Conservation (phyloP, 2,329 filamentous ascomycete genomes). For the Nannizziopsis barbatae region DNA sequence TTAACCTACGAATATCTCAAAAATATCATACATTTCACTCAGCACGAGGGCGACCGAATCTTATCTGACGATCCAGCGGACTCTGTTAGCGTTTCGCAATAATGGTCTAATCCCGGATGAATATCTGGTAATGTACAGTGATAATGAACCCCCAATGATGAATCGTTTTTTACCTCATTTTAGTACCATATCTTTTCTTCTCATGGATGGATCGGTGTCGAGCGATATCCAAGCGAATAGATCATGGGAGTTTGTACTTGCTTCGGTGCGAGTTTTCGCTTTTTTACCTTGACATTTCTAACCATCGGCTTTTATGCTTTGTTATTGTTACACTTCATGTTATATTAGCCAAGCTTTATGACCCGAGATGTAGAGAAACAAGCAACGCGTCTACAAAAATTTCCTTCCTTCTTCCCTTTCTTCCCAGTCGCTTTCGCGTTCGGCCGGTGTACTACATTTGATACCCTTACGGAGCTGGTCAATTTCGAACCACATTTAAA, state of each 20-base stretch:
- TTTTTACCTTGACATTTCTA: background rate
- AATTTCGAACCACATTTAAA: too few relatives aligned
- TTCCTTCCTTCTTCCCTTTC: background rate
- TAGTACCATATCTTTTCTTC: background rate
- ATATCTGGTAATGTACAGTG: slow-evolving; percentile 5
- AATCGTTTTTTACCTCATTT: background rate
- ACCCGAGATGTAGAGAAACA: slow-evolving; percentile 1
- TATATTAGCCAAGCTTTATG: background rate
- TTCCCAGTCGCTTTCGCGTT: background rate
- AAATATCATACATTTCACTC: slow-evolving; percentile 43
- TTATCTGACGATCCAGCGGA: background rate
- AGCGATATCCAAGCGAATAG: slow-evolving; percentile 9
- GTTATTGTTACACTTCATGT: background rate
- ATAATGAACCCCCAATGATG: background rate
- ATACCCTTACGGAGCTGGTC: too few relatives aligned
- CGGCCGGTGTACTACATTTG: background rate
- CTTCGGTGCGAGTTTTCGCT: background rate
- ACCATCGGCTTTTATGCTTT: background rate
- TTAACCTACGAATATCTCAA: slow-evolving; percentile 80
- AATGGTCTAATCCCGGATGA: background rate
- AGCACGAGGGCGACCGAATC: slow-evolving; percentile 39
- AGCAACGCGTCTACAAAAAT: background rate
- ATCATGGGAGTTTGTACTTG: background rate
- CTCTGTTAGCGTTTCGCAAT: background rate
- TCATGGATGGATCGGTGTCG: background rate